Evolutionary conservation across 257 asterid species (phyloP), one percentile per base, ranked within the genome.

Genomic region (Solanum tarijense): DNA sequence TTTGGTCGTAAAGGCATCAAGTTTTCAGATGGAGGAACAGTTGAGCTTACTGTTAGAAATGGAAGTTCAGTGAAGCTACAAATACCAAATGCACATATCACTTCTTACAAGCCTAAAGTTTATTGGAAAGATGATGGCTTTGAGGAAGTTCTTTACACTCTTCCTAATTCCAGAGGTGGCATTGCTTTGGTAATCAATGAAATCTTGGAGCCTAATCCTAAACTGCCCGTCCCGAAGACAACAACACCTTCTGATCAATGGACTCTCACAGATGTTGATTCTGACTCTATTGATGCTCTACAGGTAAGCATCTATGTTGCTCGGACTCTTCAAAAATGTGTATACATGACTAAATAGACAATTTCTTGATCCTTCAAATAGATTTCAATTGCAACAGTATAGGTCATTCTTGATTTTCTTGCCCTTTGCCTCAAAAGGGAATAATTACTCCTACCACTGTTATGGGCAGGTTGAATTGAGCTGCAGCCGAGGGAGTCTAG

Each of bases 91-190:
- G 98, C 90, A 3, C 98, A 93, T 55, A 88, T 96, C 41, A 92
- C 94, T 87, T 95, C 98, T 43, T 95, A 95, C 92, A 92, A 65
- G 92, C 98, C 98, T 4, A 95, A 94, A 88, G 98, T 95, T 34
- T 93, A 93, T 89, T 96, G 98, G 98, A 95, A 92, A 88, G 98
- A 96, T 62, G 98, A 96, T 29, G 98, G 98, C 7, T 95, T 85
- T 23, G 98, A 95, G 89, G 98, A 95, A 90, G 91, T 94, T 39
- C 98, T 96, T 52, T 91, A 93, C 46, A 90, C 96, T 14, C 90
- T 94, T 69, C 90, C 91, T 43, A 60, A 75, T 43, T 76, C 94
- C 3, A 91, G 89, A 90, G 98, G 98, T 21, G 98, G 98, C 34
- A 90, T 95, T 83, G 98, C 93, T 71, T 87, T 96, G 90, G 93